Base-by-base conservation (phyloP, 805 yeast species). In the Candida dajiaensis region DNA sequence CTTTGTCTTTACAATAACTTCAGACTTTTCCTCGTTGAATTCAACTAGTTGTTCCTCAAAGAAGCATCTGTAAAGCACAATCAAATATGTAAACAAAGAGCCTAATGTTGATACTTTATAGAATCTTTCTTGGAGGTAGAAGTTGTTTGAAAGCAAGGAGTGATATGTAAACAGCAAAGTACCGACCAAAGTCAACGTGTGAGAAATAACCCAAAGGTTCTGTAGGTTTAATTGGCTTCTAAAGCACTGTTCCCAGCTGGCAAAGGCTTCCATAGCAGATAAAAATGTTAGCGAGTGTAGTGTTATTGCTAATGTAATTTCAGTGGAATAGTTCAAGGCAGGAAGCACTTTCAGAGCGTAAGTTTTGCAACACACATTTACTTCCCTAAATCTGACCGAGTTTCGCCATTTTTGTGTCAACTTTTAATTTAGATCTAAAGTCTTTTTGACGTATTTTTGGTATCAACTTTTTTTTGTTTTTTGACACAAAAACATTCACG, bases 171-270 rank as follows among this genome's bases (percentile, higher is more conserved):
- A 18, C 3, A 44, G 15, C 38, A 48, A 52, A 7, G 57, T 40
- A 1, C 62, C 62, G 2, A 48, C 2, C 18, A 60, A 40, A 2
- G 63, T 59, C 21, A 48, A 16, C 2, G 43, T n/a, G 29, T 59
- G 64, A 2, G 64, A 55, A 4, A 52, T 2, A 1, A 52, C 47
- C 63, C 63, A 59, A 11, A 52, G 15, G 43, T 53, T 57, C 41
- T 59, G 63, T 22, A 59, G 46, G 25, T 43, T 48, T 18, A 52
- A 37, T 39, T 51, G 50, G 6, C 4, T 22, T 25, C 38, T 26
- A 18, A 48, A 10, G 21, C 39, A 7, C n/a, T 36, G 39, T 13
- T 36, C 39, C 36, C 19, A 33, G 36, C 20, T 16, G 20, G 11
- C 16, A 20, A 16, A 8, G 20, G 7, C 36, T 33, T 33, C 36